Evolutionary conservation across 2,329 filamentous ascomycete genomes (phyloP), one percentile per base, ranked within the genome.

Genomic region (Neonectria punicea): DNA sequence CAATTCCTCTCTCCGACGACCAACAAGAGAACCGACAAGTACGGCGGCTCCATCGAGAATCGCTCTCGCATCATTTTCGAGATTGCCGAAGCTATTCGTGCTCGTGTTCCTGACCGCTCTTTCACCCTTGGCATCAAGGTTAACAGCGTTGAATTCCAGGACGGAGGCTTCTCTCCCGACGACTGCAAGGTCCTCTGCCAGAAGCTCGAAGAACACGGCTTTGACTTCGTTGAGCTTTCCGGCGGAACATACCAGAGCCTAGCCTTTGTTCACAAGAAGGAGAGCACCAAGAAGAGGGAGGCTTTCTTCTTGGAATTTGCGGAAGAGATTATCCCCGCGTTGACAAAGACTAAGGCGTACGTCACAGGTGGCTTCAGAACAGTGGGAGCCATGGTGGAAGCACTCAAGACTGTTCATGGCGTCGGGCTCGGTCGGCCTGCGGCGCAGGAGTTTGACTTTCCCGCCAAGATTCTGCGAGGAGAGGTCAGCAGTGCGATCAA

Each of bases 271-370:
- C 83, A 86, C 75, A 80, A 84, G 76, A 81, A 83, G 63, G 86
- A 88, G 50, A 84, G 80, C 25, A 89, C 85, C 3, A 80, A 79
- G 73, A 82, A 84, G 77, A 79, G 86, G 2, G 86, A 88, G 73
- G 82, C 84, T 1, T 89, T 88, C 81, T 89, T 89, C 78, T 72
- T 89, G 51, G 84, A 89, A 2, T 89, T 88, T 63, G 87, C 87
- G 0, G 82, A 89, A 69, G 71, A 77, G 62, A 83, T 90, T 73
- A 63, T 66, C 10, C 78, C 65, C 1, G 83, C 85, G 74, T 89
- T 87, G 4, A 43, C 16, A 2, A 43, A 43, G 39, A 43, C 39
- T 4, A 86, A 81, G 70, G 80, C 80, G 0, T 90, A 87, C 70
- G 78, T 90, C 32, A 88, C 86, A 0, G 88, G 88, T 25, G 88